Conservation (phyloP, 495 filamentous ascomycete species). For the Hypoxylon fuscum region DNA sequence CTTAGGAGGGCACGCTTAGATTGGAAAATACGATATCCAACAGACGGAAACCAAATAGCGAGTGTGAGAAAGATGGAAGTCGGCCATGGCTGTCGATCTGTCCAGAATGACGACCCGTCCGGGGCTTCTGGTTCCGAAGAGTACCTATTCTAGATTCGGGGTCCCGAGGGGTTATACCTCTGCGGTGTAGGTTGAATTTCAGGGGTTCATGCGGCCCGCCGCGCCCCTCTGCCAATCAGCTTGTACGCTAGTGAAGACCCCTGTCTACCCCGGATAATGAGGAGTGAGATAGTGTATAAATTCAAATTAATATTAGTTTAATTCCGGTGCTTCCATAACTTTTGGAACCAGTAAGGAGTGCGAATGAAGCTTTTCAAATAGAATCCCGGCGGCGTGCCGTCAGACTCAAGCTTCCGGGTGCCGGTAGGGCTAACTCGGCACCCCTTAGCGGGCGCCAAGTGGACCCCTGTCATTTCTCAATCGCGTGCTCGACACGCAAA, state of each 20-base stretch:
- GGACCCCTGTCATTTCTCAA: slow-evolving; percentile 9
- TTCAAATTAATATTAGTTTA: too few species aligned
- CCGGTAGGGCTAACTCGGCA: too few species aligned
- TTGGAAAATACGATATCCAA: background rate
- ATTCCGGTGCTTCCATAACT: too few species aligned
- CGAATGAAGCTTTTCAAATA: too few species aligned
- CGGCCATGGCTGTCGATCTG: slow-evolving; percentile 22
- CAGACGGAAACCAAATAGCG: background rate
- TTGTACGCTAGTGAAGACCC: slow-evolving; percentile 9
- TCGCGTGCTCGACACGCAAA: slow-evolving; percentile 33
- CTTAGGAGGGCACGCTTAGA: too few species aligned
- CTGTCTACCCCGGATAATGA: slow-evolving; percentile 30
- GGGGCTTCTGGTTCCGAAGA: slow-evolving; percentile 34
- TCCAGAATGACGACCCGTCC: slow-evolving; percentile 15
- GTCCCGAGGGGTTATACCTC: background rate
- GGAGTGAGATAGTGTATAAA: too few species aligned
- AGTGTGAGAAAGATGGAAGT: background rate
- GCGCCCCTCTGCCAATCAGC: slow-evolving; percentile 23
- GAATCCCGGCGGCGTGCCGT: too few species aligned
- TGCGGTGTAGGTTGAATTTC: slow-evolving; percentile 14
- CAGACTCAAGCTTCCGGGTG: too few species aligned
- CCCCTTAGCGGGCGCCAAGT: slow-evolving; percentile 11
- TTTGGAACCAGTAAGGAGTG: too few species aligned
- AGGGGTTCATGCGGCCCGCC: slow-evolving; percentile 15
- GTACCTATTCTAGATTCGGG: background rate